A percentile compares a stretch with the other conserved stretches of the same genome.
These are phyloP conservation scores for Viridothelium virens DNA, from an alignment of 495 filamentous ascomycete species.

Conservation along the genomic window DNA sequence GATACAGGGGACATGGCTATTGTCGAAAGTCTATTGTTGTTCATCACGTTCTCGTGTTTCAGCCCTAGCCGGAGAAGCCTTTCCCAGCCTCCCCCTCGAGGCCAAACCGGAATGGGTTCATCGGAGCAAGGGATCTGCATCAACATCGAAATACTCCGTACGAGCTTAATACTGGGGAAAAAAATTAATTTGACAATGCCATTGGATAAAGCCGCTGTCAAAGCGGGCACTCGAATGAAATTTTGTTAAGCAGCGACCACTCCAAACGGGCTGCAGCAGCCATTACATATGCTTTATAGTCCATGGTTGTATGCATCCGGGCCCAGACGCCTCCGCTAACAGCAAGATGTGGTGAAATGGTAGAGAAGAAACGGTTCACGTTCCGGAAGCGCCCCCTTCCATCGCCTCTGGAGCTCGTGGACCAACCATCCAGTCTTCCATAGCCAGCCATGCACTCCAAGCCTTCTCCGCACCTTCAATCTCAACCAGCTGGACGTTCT, in stretches of 20 bases:
- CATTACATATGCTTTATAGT: not conserved
- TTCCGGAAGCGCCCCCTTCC: conserved; percentile 15
- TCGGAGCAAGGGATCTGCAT: not conserved
- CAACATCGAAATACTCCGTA: not conserved
- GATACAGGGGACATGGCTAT: too few species aligned
- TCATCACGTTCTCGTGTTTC: not conserved
- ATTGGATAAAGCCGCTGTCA: not conserved
- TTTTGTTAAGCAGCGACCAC: not conserved
- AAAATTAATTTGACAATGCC: not conserved
- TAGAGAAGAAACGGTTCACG: not conserved
- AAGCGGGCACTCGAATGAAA: not conserved
- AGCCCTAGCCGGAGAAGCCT: not conserved
- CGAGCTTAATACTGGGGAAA: not conserved
- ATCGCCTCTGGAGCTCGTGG: conserved; percentile 45
- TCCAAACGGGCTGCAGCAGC: not conserved
- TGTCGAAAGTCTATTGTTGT: not conserved
- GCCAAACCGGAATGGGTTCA: not conserved
- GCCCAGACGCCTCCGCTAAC: conserved; percentile 10
- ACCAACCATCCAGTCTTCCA: conserved; percentile 95
- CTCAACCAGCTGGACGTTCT: conserved; percentile 65
- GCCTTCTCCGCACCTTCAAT: conserved; percentile 73
- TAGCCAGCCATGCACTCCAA: conserved; percentile 82
- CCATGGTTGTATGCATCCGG: not conserved
- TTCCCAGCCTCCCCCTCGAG: not conserved
- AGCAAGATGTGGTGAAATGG: not conserved